Evolutionary conservation across 169 alveolate genomes (phyloP).

Genomic region (Cryptosporidium andersoni): DNA sequence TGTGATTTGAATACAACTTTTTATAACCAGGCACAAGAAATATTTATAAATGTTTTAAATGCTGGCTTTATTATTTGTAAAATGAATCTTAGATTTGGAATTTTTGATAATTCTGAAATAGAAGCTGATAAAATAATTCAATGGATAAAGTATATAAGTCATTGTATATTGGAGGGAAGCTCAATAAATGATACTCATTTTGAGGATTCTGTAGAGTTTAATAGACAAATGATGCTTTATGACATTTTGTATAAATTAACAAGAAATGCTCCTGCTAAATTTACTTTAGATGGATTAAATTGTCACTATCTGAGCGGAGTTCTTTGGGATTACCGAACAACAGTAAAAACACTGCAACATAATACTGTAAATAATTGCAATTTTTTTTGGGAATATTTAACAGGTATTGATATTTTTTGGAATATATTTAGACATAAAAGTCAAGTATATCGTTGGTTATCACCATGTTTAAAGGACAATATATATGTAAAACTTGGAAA

Average conservation of each 20-base stretch:
- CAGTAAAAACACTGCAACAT: not conserved
- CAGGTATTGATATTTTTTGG: slow-evolving; percentile 36
- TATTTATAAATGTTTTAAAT: no score
- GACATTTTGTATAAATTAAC: slow-evolving; percentile 10
- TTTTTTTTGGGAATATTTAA: slow-evolving; percentile 9
- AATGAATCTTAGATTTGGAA: slow-evolving; percentile 24
- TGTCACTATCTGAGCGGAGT: not conserved
- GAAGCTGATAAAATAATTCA: no score
- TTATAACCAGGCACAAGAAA: no score
- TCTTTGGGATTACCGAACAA: no score
- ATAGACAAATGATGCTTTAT: slow-evolving; percentile 55
- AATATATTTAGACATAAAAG: slow-evolving; percentile 32
- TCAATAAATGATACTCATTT: no score
- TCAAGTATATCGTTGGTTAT: slow-evolving; percentile 19
- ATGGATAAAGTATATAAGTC: not conserved
- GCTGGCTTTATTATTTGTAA: no score
- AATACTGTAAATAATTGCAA: not conserved
- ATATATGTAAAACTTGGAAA: not conserved
- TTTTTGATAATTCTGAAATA: not conserved
- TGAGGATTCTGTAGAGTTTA: no score
- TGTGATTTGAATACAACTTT: no score
- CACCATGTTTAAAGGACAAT: slow-evolving; percentile 36
- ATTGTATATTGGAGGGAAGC: not conserved
- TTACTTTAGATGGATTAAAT: not conserved
- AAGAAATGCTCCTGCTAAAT: slow-evolving; percentile 4